These are phyloP conservation scores for Cutaneotrichosporon cutaneum DNA, from an alignment of 1,284 basidiomycete genomes.

Conservation along the genomic window DNA sequence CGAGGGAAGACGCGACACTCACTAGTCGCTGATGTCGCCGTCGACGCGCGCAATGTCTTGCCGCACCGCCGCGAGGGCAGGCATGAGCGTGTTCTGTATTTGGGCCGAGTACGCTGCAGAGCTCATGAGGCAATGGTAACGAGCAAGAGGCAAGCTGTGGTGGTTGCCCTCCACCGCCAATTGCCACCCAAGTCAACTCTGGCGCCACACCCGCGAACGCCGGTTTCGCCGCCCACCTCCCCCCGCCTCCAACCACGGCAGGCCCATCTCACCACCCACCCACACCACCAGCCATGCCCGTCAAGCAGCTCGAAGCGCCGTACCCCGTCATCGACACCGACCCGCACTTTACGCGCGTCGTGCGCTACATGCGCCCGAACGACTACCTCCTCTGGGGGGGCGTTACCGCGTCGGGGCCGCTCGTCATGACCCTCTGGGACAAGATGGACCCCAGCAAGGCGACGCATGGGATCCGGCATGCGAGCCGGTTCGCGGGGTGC, in stretches of 20 bases:
- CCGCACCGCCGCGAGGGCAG: slow-evolving; percentile 20
- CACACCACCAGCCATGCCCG: slow-evolving; percentile 58
- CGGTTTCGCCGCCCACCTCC: background rate
- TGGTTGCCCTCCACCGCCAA: slow-evolving; percentile 3
- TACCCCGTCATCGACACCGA: slow-evolving; percentile 89
- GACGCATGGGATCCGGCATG: slow-evolving; percentile 39
- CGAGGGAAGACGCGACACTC: no score
- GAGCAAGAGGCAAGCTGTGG: background rate
- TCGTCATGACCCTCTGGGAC: slow-evolving; percentile 26
- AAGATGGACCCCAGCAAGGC: slow-evolving; percentile 43
- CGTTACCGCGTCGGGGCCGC: slow-evolving; percentile 63
- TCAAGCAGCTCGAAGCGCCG: slow-evolving; percentile 67
- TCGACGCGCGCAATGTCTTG: slow-evolving; percentile 25
- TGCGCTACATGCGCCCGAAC: slow-evolving; percentile 82
- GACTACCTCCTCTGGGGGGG: slow-evolving; percentile 86
- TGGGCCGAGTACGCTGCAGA: slow-evolving; percentile 21
- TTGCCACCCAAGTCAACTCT: slow-evolving; percentile 8
- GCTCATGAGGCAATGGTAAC: background rate
- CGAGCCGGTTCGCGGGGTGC: slow-evolving; percentile 57
- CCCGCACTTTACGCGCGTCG: slow-evolving; percentile 83
- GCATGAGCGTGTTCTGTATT: slow-evolving; percentile 24
- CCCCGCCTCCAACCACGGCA: background rate
- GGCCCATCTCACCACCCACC: background rate
- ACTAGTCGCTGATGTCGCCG: slow-evolving; percentile 36
- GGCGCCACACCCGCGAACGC: background rate